A percentile compares a stretch with the other conserved stretches of the same genome.
Evolutionary conservation across 306 rosid species (phyloP).

Genomic region (Castanea mollissima): DNA sequence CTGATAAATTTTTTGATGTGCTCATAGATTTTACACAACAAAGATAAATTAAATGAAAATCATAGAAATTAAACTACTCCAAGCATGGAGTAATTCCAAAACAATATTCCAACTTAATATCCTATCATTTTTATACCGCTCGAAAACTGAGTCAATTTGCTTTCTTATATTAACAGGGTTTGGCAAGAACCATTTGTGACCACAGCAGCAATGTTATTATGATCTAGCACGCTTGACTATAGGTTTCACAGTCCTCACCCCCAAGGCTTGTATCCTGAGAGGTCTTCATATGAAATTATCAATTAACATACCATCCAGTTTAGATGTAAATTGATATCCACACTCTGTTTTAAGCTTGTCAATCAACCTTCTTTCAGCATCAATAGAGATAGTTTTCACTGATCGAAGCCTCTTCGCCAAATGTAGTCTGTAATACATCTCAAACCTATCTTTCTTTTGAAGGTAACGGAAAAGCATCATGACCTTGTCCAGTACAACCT

Average conservation of each 20-base stretch:
- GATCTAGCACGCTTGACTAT: conserved; percentile 47
- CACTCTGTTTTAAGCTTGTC: conserved; percentile 62
- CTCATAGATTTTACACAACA: too few species aligned
- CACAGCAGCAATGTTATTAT: conserved; percentile 46
- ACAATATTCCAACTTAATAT: too few species aligned
- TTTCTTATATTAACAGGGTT: conserved; percentile 49
- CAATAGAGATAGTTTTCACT: conserved; percentile 44
- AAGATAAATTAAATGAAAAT: too few species aligned
- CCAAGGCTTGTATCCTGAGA: conserved; percentile 40
- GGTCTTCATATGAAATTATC: conserved; percentile 42
- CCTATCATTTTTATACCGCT: too few species aligned
- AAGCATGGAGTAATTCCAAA: too few species aligned
- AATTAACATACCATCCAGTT: conserved; percentile 55
- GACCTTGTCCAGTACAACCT: conserved; percentile 32
- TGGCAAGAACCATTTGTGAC: conserved; percentile 49
- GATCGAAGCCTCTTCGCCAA: conserved; percentile 53
- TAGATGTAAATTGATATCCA: conserved; percentile 54
- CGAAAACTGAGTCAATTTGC: conserved; percentile 55
- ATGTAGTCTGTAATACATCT: conserved; percentile 57
- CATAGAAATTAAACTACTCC: too few species aligned
- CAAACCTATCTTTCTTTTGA: conserved; percentile 55
- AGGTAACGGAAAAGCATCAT: conserved; percentile 64
- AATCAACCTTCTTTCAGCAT: conserved; percentile 55
- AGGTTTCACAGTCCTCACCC: conserved; percentile 56
- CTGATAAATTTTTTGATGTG: too few species aligned